Conservation (phyloP, 805 yeast genomes). For the Barnettozyma salicaria region DNA sequence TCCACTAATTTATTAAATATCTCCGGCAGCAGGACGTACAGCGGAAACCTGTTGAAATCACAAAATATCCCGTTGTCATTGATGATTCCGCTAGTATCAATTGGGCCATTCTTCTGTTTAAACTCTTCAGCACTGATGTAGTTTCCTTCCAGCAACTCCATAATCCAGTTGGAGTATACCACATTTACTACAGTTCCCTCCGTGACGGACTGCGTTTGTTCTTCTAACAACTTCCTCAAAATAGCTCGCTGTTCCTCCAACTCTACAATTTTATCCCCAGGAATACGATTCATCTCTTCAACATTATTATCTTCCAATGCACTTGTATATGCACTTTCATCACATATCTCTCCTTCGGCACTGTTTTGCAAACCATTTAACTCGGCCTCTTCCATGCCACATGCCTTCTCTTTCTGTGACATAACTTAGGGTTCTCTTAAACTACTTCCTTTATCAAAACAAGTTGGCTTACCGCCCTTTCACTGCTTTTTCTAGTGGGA, state of each 20-base stretch:
- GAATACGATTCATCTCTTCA: neutral
- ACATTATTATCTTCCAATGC: neutral
- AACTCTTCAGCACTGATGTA: conserved; percentile 10
- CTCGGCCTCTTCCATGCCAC: no score
- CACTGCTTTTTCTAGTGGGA: no score
- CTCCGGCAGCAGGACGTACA: conserved; percentile 36
- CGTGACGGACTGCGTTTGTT: conserved; percentile 1
- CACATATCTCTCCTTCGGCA: neutral
- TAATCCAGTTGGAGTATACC: conserved; percentile 16
- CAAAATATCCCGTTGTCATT: conserved; percentile 37
- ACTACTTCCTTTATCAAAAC: no score
- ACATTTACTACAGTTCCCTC: conserved; percentile 18
- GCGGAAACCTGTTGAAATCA: conserved; percentile 25
- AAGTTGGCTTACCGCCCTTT: no score
- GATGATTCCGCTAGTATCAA: conserved; percentile 41
- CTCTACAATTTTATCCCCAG: neutral
- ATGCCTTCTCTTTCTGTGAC: no score
- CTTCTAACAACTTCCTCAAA: conserved; percentile 8
- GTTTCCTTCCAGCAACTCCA: conserved; percentile 8
- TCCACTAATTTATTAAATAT: conserved; percentile 39
- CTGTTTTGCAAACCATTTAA: neutral
- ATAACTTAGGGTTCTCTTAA: no score
- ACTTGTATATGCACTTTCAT: conserved; percentile 7
- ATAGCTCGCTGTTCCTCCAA: conserved; percentile 17
- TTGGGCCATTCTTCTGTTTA: conserved; percentile 25